A percentile compares a stretch with the other conserved stretches of the same genome.
These are phyloP conservation scores for Xerocomellus chrysenteron DNA, from an alignment of 768 basidiomycete species.

Conservation along the genomic window DNA sequence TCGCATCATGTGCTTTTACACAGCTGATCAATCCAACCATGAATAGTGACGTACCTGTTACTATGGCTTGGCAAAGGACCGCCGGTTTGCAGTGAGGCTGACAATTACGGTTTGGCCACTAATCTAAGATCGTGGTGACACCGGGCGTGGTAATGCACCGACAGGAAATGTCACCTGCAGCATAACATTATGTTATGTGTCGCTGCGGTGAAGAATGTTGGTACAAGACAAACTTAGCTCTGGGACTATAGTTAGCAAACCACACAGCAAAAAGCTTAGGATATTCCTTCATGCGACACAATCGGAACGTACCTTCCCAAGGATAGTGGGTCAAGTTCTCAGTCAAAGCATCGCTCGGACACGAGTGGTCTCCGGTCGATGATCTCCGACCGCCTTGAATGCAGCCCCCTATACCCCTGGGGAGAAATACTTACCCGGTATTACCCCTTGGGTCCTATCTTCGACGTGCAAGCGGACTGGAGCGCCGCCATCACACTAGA, in stretches of 20 bases:
- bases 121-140: constrained; percentile 4
- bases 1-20: constrained; percentile 1
- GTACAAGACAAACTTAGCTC: neutral
- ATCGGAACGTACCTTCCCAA: neutral
- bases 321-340: neutral
- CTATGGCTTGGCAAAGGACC: neutral
- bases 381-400: neutral
- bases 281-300: neutral
- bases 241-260: neutral
- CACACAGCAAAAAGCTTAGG: neutral
- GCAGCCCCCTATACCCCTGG: neutral
- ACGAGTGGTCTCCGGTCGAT: neutral
- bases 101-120: neutral
- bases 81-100: neutral
- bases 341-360: neutral
- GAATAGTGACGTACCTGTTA: neutral
- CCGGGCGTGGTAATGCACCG: neutral
- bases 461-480: neutral
- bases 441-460: neutral
- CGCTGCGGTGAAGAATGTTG: neutral
- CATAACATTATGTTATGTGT: neutral
- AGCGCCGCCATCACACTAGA: neutral
- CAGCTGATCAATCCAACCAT: neutral
- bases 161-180: neutral
- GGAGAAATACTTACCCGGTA: neutral